Base-by-base conservation (phyloP, 768 basidiomycete genomes). In the Flagelloscypha sp. region DNA sequence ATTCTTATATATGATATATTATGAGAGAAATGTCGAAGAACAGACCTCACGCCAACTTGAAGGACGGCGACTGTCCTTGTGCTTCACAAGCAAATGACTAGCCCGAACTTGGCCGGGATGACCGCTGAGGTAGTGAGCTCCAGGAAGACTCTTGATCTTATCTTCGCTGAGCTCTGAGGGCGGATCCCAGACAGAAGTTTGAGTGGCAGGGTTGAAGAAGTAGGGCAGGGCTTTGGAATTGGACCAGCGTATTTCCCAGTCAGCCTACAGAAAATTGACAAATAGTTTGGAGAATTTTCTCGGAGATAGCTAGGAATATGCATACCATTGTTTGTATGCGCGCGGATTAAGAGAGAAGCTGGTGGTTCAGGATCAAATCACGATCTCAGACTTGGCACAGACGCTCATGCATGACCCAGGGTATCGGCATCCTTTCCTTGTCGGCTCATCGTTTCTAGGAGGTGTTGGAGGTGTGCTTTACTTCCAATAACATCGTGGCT, bases 51-150 rank as follows among this genome's bases (percentile, higher is more conserved):
- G 84, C 84, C 85, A 86, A 55, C 84, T 87, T 27, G 82, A 74
- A 22, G 85, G 79, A 18, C 84, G 68, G 41, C 85, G 63, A 54
- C 85, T 87, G 4, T 69, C 82, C 33, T 63, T 67, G 60, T 97
- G 93, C 63, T 99, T 99, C 43, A 97, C 81, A 38, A 99, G 62
- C 42, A 99, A 66, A 65, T 99, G 95, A 52, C 88, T 90, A n/a
- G 92, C 94, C 33, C 89, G 76, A 24, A 95, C 87, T 58, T 84
- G 70, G 13, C 62, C 68, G 12, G 65, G 49, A 19, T 51, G 54
- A 20, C 52, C 53, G 22, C 36, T 57, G 38, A 70, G 70, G 50
- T 75, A 61, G 27, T 75, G 53, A 12, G 83, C 84, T 1, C 87
- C 88, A 2, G 85, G 78, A 7, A 95, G 70, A 3, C 59, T 35